phyloP scores from a whole-genome alignment of 768 basidiomycete genomes.

The Gyrodon lividus region DNA sequence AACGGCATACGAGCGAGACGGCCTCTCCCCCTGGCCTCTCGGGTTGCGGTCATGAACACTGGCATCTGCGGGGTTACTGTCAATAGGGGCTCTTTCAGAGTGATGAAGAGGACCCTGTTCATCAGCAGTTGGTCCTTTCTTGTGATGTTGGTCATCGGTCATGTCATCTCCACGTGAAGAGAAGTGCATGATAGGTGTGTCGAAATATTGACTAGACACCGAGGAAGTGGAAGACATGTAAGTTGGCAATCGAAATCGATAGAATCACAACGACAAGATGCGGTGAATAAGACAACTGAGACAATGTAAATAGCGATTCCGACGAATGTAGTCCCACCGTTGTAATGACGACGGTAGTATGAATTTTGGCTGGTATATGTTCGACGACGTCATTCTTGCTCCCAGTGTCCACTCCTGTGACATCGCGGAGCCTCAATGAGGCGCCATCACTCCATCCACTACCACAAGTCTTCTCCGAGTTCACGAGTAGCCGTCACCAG shows the following conservation, averaged over 20 bases:
- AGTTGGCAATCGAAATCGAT: not conserved
- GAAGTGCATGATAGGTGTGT: constrained; percentile 40
- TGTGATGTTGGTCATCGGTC: not conserved
- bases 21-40: not conserved
- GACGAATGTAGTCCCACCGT: constrained; percentile 1
- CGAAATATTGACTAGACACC: constrained; percentile 42
- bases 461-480: constrained; percentile 24
- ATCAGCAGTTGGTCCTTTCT: not conserved
- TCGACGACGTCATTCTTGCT: constrained; percentile 20
- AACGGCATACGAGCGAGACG: not conserved
- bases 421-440: no score
- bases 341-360: not conserved
- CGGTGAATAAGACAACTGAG: not conserved
- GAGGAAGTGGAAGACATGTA: constrained; percentile 18
- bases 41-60: not conserved
- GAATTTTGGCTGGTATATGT: not conserved
- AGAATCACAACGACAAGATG: not conserved
- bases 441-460: not conserved
- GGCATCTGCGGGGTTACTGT: not conserved
- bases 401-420: not conserved
- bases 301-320: constrained; percentile 23
- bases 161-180: not conserved
- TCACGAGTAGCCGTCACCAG: constrained; percentile 26
- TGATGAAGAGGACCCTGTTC: not conserved
- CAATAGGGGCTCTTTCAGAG: not conserved